These are phyloP conservation scores for Diaporthe aspalathi DNA, from an alignment of 2,329 filamentous ascomycete species.

Conservation along the genomic window DNA sequence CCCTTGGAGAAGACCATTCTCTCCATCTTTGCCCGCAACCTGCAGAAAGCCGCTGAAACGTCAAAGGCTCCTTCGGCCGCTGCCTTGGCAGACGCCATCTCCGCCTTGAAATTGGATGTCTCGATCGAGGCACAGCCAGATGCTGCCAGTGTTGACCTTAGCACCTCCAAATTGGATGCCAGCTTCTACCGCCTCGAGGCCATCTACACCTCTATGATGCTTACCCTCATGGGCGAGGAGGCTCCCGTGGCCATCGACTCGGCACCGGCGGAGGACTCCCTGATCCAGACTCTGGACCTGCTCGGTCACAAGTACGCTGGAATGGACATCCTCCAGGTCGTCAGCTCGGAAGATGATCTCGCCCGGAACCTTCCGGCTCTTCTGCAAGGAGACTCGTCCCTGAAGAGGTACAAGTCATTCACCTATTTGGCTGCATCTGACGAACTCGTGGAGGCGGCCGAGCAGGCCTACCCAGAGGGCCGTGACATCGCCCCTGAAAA, in stretches of 20 bases:
- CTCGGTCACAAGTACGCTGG: not conserved
- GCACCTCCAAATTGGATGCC: not conserved
- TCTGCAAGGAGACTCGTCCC: not conserved
- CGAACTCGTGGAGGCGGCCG: not conserved
- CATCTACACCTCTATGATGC: conserved; percentile 1
- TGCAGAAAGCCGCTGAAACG: not conserved
- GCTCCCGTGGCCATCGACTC: not conserved
- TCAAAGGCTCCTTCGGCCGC: not conserved
- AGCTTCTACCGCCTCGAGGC: not conserved
- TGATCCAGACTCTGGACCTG: not conserved
- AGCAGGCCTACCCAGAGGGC: not conserved
- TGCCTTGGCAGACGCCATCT: not conserved
- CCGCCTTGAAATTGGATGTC: not conserved
- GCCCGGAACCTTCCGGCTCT: not conserved
- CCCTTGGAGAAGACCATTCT: not conserved
- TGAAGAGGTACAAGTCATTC: not conserved
- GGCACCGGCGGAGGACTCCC: not conserved
- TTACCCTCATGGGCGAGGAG: not conserved
- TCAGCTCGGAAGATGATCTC: not conserved
- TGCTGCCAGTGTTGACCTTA: not conserved
- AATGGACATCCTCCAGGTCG: not conserved
- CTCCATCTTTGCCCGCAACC: not conserved
- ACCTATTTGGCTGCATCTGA: not conserved
- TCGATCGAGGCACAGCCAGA: not conserved
- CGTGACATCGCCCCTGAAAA: not conserved